phyloP scores from a whole-genome alignment of 2,329 filamentous ascomycete genomes.

The Didymella sp. region DNA sequence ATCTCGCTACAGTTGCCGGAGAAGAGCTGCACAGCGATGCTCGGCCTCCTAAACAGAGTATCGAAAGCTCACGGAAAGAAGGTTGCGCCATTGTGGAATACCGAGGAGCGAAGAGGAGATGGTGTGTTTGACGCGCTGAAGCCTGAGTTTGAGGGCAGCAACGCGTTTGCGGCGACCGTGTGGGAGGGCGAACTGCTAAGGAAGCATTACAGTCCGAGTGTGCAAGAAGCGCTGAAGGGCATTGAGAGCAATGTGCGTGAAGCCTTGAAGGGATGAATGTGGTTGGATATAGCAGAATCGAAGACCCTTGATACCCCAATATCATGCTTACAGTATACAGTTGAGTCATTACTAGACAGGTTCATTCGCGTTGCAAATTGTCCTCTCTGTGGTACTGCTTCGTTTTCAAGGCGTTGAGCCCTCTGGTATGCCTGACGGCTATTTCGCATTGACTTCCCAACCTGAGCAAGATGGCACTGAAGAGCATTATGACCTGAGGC shows the following conservation, averaged over 20 bases:
- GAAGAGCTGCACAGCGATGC: conserved; percentile 81
- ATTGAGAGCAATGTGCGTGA: conserved; percentile 46
- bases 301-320: conserved; percentile 2
- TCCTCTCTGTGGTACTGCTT: too few relatives aligned
- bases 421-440: too few relatives aligned
- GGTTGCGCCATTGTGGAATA: conserved; percentile 87
- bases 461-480: too few relatives aligned
- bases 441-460: too few relatives aligned
- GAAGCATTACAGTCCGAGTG: conserved; percentile 84
- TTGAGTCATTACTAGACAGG: too few relatives aligned
- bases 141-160: conserved; percentile 78
- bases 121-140: conserved; percentile 80
- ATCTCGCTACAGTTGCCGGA: conserved; percentile 85
- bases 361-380: too few relatives aligned
- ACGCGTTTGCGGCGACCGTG: conserved; percentile 86
- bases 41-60: conserved; percentile 79
- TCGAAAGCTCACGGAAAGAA: conserved; percentile 82
- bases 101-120: conserved; percentile 90
- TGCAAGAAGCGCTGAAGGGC: conserved; percentile 71
- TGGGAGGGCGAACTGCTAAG: conserved; percentile 93
- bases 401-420: too few relatives aligned
- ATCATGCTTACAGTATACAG: neutral
- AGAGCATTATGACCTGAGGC: too few relatives aligned
- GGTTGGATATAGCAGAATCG: neutral
- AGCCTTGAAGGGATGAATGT: conserved; percentile 28